Base-by-base conservation (phyloP, 768 basidiomycete species). In the Austroboletus festivus region DNA sequence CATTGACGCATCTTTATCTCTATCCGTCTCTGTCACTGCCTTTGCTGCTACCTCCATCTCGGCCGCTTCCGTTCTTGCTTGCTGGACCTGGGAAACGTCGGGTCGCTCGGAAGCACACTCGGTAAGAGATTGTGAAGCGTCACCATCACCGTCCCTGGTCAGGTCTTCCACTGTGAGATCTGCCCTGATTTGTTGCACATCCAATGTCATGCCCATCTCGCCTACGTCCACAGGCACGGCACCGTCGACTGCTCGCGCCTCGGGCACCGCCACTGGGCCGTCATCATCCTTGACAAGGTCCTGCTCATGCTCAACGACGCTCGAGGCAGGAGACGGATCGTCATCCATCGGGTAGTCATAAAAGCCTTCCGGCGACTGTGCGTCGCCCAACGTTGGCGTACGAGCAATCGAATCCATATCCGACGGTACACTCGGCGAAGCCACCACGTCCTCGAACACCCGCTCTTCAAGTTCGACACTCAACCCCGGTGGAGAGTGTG, bases 241-340 rank as follows among this genome's bases (percentile, higher is more conserved):
- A 6, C 19, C 31, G 5, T 35, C 22, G 24, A 34, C 42, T 28
- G 40, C 28, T n/a, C 18, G 23, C 28, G 38, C 20, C 42, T 44
- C 22, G 1, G 46, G 1, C 11, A 45, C 30, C 22, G 16, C 42
- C 10, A 26, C 47, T 19, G 47, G 12, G 15, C 2, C 46, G 7
- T 50, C 50, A 5, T 15, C 53, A 3, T 56, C 60, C 53, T 60
- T 63, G 43, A 24, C 31, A 22, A 49, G 23, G 3, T 63, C 63
- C 21, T 60, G 23, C 2, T 65, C 63, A 22, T 62, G 62, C 1
- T 60, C 58, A 7, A 58, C 26, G 24, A 64, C 47, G 38, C 65
- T 65, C 35, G 64, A 67, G 28, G 65, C 62, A 33, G 64, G 64
- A 0, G 64, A 65, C 18, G 62, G 53, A 33, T 53, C 53, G 35